A percentile compares a stretch with the other conserved stretches of the same genome.
Conservation (phyloP, 768 basidiomycete species). For the Lentinus brumalis region DNA sequence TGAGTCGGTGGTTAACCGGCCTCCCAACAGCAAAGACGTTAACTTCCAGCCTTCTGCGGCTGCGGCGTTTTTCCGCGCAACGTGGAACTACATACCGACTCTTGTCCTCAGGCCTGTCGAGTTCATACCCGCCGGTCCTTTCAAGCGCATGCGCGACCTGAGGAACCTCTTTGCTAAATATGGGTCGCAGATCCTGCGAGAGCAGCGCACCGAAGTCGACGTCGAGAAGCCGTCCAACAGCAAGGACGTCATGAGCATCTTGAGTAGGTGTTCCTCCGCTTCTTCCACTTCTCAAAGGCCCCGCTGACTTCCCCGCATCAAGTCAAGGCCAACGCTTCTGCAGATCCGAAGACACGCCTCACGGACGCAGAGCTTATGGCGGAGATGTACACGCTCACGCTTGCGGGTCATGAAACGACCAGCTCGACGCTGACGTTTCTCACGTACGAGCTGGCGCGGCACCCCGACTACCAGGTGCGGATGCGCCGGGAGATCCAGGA, state of each 20-base stretch:
- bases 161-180: conserved; percentile 9
- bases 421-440: conserved; percentile 8
- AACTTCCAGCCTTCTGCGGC: conserved; percentile 5
- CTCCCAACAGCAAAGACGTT: conserved; percentile 4
- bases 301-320: no score
- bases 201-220: conserved; percentile 8
- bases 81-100: conserved; percentile 23
- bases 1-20: background rate
- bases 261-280: conserved; percentile 6
- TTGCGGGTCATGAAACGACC: conserved; percentile 19
- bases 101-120: conserved; percentile 6
- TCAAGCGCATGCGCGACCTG: conserved; percentile 13
- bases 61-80: conserved; percentile 16
- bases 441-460: conserved; percentile 11
- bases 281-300: background rate
- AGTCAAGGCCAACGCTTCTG: conserved; percentile 23
- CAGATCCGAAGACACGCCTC: conserved; percentile 14
- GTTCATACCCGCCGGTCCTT: conserved; percentile 15
- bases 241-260: conserved; percentile 24
- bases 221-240: conserved; percentile 10
- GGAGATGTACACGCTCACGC: conserved; percentile 20
- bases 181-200: conserved; percentile 8
- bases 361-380: conserved; percentile 19
- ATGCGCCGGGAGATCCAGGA: conserved; percentile 19
- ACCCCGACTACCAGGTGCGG: conserved; percentile 11